phyloP scores from a whole-genome alignment of 2,329 filamentous ascomycete species.

The Xylaria sp. region DNA sequence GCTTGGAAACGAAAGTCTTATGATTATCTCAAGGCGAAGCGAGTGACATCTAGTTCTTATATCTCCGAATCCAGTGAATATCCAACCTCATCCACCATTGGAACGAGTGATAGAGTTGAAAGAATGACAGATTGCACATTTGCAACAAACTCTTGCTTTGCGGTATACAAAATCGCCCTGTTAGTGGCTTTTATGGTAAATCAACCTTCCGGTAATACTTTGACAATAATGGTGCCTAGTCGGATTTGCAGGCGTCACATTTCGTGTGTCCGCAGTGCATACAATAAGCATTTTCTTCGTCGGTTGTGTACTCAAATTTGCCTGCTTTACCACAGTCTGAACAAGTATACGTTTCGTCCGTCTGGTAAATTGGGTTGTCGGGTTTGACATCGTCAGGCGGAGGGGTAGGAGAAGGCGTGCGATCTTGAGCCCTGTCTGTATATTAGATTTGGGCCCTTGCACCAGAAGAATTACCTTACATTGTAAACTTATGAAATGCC shows the following conservation, averaged over 20 bases:
- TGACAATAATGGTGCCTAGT: neutral
- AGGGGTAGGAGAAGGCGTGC: neutral
- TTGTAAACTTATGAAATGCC: neutral
- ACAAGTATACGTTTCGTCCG: constrained; percentile 28
- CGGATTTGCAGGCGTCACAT: constrained; percentile 14
- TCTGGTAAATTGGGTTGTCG: constrained; percentile 13
- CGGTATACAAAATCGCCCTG: neutral
- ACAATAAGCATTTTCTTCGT: constrained; percentile 26
- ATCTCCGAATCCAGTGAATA: neutral
- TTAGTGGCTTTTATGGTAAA: neutral
- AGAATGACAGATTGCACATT: neutral
- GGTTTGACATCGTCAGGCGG: neutral
- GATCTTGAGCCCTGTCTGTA: neutral
- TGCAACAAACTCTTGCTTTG: neutral
- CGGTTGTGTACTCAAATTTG: constrained; percentile 33
- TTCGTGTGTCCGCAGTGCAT: constrained; percentile 26
- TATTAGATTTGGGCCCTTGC: constrained; percentile 9
- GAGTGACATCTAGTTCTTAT: neutral
- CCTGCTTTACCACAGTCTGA: constrained; percentile 22
- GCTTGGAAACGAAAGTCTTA: too few relatives aligned
- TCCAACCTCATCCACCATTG: neutral
- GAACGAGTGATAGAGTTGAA: constrained; percentile 2
- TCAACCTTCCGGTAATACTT: neutral
- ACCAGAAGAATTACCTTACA: constrained; percentile 11
- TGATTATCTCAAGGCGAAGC: neutral